Evolutionary conservation across 345 rosid species (phyloP).

Genomic region (Camelina laxa): DNA sequence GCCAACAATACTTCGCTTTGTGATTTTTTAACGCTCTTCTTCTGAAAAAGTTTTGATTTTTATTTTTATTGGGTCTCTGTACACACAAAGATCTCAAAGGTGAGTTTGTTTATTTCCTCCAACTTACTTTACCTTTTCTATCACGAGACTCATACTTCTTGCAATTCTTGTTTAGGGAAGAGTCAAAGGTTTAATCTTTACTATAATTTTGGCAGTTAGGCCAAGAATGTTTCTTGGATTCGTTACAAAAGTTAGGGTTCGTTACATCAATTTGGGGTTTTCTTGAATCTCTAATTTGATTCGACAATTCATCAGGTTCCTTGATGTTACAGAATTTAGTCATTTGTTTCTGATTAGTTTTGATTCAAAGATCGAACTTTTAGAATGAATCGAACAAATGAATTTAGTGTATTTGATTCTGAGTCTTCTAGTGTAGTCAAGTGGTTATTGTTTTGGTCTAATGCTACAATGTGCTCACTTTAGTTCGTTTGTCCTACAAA

Average conservation of each 20-base stretch:
- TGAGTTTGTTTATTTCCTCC: conserved; percentile 15
- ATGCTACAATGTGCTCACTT: neutral
- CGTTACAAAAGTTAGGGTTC: conserved; percentile 35
- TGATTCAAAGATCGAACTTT: conserved; percentile 23
- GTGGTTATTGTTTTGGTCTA: neutral
- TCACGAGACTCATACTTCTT: neutral
- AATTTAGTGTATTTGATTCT: neutral
- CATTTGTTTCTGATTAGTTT: neutral
- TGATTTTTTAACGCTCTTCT: neutral
- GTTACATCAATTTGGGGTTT: conserved; percentile 25
- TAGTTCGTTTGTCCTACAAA: neutral
- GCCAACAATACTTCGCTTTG: neutral
- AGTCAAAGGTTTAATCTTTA: neutral
- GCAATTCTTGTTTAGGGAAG: neutral
- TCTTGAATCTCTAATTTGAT: neutral
- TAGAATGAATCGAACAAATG: neutral
- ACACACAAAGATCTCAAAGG: conserved; percentile 39
- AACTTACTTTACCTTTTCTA: neutral
- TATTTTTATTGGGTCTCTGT: neutral
- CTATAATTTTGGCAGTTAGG: neutral
- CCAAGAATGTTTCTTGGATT: neutral
- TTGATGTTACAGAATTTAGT: neutral
- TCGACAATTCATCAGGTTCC: neutral
- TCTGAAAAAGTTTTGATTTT: conserved; percentile 22
- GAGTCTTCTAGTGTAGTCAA: neutral